Evolutionary conservation across 306 rosid genomes (phyloP), one percentile per base, ranked within the genome.

Genomic region (Echinosophora koreensis): DNA sequence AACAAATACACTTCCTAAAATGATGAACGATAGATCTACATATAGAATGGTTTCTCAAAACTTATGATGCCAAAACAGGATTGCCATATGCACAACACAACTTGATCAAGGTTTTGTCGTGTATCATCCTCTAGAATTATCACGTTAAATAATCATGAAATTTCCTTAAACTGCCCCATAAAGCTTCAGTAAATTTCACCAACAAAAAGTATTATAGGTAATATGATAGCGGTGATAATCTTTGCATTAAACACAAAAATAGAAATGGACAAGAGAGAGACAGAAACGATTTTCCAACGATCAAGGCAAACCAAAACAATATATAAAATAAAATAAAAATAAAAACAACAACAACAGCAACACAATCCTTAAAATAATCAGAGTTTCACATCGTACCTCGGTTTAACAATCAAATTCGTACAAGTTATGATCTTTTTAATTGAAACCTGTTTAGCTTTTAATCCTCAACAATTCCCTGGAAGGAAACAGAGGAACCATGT

Each of bases 351-450:
- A 37, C 5, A 55, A 6, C 49, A 35, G 11, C 57, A 49, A 16
- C 14, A 57, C 6, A 44, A 49, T n/a, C 69, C 73, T 64, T 46
- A 27, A 77, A 69, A 63, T n/a, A 62, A 79, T 56, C 57, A 41
- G 57, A 50, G 69, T 17, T 54, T 64, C 78, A 66, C 73, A 66
- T 66, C 77, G 52, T 84, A 85, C 88, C 85, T 81, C 2, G 18
- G 64, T 34, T 63, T 55, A 8, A 66, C 41, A 49, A 67, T 14
- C 15, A 15, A 68, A 59, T 66, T 80, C 9, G 9, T 2, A n/a
- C 41, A 73, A 84, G 65, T 13, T 58, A 63, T 59, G 65, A 52
- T 77, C 49, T 62, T 55, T 52, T 41, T 30, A 17, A 61, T 58
- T 44, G 57, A 77, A 34, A 52, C 34, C 51, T 6, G 59, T 37